Evolutionary conservation across 73 alveolate species (phyloP).

Genomic region (Tetrahymena malaccensis): DNA sequence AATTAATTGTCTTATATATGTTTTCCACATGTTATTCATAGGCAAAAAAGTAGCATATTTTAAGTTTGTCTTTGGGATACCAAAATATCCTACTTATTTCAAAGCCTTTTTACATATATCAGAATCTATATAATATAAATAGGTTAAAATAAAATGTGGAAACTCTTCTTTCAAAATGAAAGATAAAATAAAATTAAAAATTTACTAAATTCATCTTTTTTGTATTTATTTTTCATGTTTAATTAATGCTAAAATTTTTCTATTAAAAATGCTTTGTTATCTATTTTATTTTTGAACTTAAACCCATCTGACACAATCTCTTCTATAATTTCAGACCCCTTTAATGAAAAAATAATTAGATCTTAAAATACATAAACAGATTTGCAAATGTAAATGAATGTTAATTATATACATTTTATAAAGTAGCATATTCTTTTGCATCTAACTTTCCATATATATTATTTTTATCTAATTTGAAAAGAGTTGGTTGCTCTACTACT

Average conservation of each 20-base stretch:
- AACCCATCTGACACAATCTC: not conserved
- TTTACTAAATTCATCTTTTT: not conserved
- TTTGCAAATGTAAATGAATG: not conserved
- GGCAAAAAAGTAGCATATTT: not conserved
- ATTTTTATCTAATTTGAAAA: not conserved
- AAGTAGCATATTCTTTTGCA: not conserved
- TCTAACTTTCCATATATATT: not conserved
- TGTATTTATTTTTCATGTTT: not conserved
- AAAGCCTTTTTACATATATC: not conserved
- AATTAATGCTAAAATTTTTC: not conserved
- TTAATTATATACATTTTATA: not conserved
- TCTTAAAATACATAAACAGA: too few species aligned
- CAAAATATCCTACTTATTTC: not conserved
- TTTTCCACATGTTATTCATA: not conserved
- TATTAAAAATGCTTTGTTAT: not conserved
- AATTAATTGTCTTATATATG: not conserved
- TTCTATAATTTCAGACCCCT: not conserved
- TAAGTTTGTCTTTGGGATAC: not conserved
- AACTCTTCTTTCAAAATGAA: not conserved
- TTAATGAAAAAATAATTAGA: not conserved
- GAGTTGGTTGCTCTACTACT: not conserved
- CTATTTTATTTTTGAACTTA: not conserved
- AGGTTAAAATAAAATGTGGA: not conserved
- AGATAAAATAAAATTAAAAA: not conserved
- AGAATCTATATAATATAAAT: not conserved